phyloP scores from a whole-genome alignment of 1,139 yeast genomes.

The Petasospora rhodanensis region DNA sequence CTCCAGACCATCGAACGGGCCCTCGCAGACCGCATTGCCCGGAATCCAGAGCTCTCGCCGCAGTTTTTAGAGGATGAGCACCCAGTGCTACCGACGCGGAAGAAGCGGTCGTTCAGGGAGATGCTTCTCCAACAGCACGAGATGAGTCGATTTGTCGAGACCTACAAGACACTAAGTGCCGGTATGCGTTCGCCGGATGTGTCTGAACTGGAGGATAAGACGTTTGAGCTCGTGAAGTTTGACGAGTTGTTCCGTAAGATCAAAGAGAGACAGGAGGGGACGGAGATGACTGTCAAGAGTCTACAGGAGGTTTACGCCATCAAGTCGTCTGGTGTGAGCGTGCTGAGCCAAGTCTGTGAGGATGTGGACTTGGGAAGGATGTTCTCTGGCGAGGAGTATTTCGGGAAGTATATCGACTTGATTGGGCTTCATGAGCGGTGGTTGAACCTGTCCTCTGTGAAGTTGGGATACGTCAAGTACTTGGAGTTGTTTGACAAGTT shows the following conservation, averaged over 20 bases:
- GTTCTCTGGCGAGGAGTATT: slow-evolving; percentile 57
- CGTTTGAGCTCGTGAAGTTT: slow-evolving; percentile 37
- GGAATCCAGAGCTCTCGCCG: slow-evolving; percentile 46
- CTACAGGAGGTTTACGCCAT: slow-evolving; percentile 12
- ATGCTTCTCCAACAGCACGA: slow-evolving; percentile 65
- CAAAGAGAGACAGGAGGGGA: slow-evolving; percentile 24
- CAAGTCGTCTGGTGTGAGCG: slow-evolving; percentile 26
- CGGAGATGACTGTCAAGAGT: slow-evolving; percentile 8
- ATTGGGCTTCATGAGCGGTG: slow-evolving; percentile 45
- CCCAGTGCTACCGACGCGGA: slow-evolving; percentile 25
- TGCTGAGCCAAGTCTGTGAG: slow-evolving; percentile 46
- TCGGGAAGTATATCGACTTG: slow-evolving; percentile 65
- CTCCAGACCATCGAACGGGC: slow-evolving; percentile 55
- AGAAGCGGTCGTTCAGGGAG: slow-evolving; percentile 38
- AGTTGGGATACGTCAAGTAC: slow-evolving; percentile 47
- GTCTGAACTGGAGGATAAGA: slow-evolving; percentile 29
- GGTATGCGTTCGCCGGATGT: slow-evolving; percentile 26
- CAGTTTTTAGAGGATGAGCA: slow-evolving; percentile 23
- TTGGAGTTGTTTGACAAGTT: slow-evolving; percentile 42
- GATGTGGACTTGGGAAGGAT: slow-evolving; percentile 43
- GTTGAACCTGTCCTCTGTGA: slow-evolving; percentile 37
- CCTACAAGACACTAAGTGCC: slow-evolving; percentile 38
- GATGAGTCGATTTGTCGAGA: slow-evolving; percentile 45
- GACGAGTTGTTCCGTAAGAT: slow-evolving; percentile 37
- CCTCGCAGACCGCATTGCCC: slow-evolving; percentile 42